phyloP scores from a whole-genome alignment of 129 eudicot species.

The Ambrosia trifida region DNA sequence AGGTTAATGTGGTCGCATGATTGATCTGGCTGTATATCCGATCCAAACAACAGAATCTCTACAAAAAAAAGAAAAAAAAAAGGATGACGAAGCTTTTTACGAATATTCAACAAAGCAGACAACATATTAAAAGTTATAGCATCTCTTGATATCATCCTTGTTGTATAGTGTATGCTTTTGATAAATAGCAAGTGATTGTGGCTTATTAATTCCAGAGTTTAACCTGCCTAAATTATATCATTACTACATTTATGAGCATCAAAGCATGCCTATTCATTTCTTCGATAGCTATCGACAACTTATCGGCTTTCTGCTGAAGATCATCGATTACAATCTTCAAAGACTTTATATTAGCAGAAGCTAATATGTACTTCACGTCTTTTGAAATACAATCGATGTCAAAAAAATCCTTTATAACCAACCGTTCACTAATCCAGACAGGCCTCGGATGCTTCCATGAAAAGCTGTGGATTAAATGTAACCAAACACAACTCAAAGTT shows the following conservation, averaged over 20 bases:
- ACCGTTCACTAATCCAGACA: not conserved
- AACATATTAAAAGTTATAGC: not conserved
- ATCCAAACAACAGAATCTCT: too few relatives aligned
- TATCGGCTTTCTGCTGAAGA: not conserved
- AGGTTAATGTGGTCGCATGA: too few relatives aligned
- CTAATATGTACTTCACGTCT: not conserved
- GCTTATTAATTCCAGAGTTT: not conserved
- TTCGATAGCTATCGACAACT: not conserved
- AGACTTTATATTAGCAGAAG: not conserved
- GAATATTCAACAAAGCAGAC: not conserved
- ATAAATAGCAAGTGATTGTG: not conserved
- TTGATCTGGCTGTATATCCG: too few relatives aligned
- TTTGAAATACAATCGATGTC: not conserved
- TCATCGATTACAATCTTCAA: not conserved
- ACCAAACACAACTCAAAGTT: not conserved
- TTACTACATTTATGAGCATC: not conserved
- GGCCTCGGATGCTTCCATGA: not conserved
- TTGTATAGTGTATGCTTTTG: not conserved
- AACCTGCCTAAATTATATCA: not conserved
- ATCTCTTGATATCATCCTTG: not conserved
- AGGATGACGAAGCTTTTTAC: too few relatives aligned
- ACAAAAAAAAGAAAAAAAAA: too few relatives aligned
- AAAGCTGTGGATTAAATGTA: not conserved
- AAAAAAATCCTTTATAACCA: not conserved
- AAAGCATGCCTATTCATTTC: not conserved